Base-by-base conservation (phyloP, 768 basidiomycete species). In the Boletus sp. region DNA sequence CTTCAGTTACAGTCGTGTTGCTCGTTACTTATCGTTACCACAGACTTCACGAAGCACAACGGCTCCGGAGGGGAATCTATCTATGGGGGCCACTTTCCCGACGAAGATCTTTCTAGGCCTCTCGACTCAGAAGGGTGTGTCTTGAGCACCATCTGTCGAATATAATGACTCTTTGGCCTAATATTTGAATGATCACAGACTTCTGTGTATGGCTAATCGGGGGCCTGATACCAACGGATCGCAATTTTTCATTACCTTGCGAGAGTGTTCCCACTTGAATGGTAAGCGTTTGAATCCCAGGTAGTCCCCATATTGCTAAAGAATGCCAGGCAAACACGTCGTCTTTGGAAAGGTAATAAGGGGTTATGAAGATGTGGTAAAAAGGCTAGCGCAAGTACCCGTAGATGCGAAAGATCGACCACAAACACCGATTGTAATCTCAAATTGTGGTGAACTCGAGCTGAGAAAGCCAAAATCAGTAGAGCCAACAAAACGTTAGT, bases 121-220 rank as follows among this genome's bases (percentile, higher is more conserved):
- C 70, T 91, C 21, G 87, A 93, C 59, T 69, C 81, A 0, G 80
- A 83, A 64, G 91, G 85, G 72, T 83, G 33, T 49, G 77, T 71
- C 23, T 59, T 35, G 40, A 37, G 15, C 25, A 27, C 55, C 8
- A 23, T 48, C 49, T 42, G 10, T 52, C n/a, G 5, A 10, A 17
- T 6, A 15, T 5, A 13, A 15, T 30, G n/a, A 41, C 21, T 13
- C 14, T 45, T 23, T 32, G n/a, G 10, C 25, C 33, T 50, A 2
- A 54, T 35, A 7, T 38, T 25, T 35, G 15, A 17, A 23, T 38
- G 40, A 17, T 25, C 42, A n/a, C 60, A 85, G 83, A 13, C 72
- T 95, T 27, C 74, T 96, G 11, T 91, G 90, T 63, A 96, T 95
- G 93, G 93, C 93, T 10, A 96, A 96, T 69, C 81, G 81, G 58